Base-by-base conservation (phyloP, 345 rosid genomes). In the Acer negundo region DNA sequence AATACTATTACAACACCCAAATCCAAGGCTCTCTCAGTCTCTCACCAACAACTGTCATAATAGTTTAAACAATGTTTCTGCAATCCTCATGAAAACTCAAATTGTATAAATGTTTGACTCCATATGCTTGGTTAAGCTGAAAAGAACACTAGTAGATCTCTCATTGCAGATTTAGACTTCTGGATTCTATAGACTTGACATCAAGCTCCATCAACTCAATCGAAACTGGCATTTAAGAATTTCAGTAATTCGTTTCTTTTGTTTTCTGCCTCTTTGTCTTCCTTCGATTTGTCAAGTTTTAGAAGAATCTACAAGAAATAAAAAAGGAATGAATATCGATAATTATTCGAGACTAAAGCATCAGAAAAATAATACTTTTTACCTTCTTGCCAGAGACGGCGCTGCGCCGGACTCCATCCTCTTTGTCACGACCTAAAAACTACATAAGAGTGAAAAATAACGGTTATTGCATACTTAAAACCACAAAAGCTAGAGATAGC, bases 381-480 rank as follows among this genome's bases (percentile, higher is more conserved):
- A 90, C 99, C 88, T 94, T 96, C 86, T 94, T 94, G 24, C 99
- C 99, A 63, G 99, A 96, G 68, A 96, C 97, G 73, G 97, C 97
- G 82, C 99, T 96, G 62, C 98, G 92, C 38, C 94, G 97, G 42
- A 85, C 95, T 73, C 93, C 91, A 77, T 90, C 92, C 49, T 82
- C 98, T 77, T 91, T 90, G 80, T 86, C 91, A 22, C 88, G 93
- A 61, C 97, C 90, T 75, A 96, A 76, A 81, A 92, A 91, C 99
- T 96, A 90, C 53, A 83, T 38, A 11, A 59, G 77, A 4, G 4
- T 17, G 74, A 40, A 64, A 13, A 23, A 67, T 17, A 49, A 15
- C 53, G 15, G 63, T 80, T 26, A 80, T 6, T 56, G 67, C 2
- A 47, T 40, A 24, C 12, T 49, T 44, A 26, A 6, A 74, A 6